Evolutionary conservation across 257 asterid species (phyloP).

Genomic region (Solanum paucissectum): DNA sequence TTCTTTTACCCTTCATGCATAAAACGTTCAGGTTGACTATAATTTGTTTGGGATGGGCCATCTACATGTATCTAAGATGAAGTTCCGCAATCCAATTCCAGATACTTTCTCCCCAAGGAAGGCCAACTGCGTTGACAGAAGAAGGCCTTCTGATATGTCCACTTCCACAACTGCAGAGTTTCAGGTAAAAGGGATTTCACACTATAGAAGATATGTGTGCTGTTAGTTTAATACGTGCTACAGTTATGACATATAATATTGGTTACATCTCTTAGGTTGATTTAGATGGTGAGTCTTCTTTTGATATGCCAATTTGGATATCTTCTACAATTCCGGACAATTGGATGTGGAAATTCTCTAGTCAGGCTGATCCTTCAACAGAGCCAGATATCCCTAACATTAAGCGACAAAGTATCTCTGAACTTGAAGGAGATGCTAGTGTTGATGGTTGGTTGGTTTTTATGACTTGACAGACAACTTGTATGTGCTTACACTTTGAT

Average conservation of each 20-base stretch:
- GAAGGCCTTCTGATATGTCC: constrained; percentile 19
- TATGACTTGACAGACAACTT: constrained; percentile 1
- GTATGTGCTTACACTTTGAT: constrained; percentile 1
- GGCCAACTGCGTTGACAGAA: constrained; percentile 16
- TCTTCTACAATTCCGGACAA: constrained; percentile 75
- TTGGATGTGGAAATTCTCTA: constrained; percentile 57
- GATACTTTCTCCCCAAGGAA: constrained; percentile 36
- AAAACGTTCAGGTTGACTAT: constrained; percentile 67
- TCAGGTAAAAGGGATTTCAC: constrained; percentile 27
- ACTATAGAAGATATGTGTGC: background rate
- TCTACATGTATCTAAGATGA: constrained; percentile 68
- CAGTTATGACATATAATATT: constrained; percentile 5
- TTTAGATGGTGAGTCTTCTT: constrained; percentile 23
- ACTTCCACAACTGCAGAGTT: constrained; percentile 16
- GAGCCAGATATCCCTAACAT: constrained; percentile 27
- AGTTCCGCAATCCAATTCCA: constrained; percentile 85
- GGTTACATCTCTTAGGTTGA: constrained; percentile 45
- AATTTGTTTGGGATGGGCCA: constrained; percentile 94
- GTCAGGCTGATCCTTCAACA: constrained; percentile 33
- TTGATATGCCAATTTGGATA: constrained; percentile 46
- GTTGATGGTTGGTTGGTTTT: constrained; percentile 52
- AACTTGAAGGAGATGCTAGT: constrained; percentile 88
- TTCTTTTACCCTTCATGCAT: background rate
- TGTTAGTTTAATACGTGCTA: constrained; percentile 4
- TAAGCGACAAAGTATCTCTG: constrained; percentile 72